Evolutionary conservation across 352 stramenopile genomes (phyloP).

Genomic region (Thalassiosira pacifica): DNA sequence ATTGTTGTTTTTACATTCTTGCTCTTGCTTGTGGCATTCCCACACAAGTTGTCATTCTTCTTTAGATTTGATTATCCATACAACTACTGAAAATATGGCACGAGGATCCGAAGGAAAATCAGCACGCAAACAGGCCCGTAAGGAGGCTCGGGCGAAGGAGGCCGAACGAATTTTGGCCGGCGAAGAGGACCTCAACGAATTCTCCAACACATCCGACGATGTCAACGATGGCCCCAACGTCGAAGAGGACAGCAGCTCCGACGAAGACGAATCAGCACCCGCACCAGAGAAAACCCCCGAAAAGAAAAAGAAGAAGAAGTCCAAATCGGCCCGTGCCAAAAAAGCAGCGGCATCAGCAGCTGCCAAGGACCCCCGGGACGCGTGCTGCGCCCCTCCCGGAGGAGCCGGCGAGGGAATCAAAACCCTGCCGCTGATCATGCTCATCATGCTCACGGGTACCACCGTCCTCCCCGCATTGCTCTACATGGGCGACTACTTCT

Average conservation of each 20-base stretch:
- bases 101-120: constrained; percentile 65
- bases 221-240: constrained; percentile 7
- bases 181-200: constrained; percentile 42
- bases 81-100: constrained; percentile 52
- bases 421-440: constrained; percentile 78
- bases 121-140: constrained; percentile 48
- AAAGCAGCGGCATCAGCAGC: constrained; percentile 27
- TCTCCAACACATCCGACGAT: constrained; percentile 30
- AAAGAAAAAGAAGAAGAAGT: constrained; percentile 52
- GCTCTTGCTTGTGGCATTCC: not conserved
- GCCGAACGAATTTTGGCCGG: constrained; percentile 49
- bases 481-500: constrained; percentile 78
- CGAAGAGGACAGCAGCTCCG: constrained; percentile 31
- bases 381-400: not conserved
- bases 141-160: constrained; percentile 57
- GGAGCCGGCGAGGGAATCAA: constrained; percentile 72
- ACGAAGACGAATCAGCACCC: not conserved
- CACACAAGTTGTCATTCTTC: too few relatives aligned
- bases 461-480: constrained; percentile 83
- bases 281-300: constrained; percentile 34
- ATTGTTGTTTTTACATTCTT: too few relatives aligned
- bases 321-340: constrained; percentile 54
- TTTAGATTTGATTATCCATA: too few relatives aligned
- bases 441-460: constrained; percentile 84
- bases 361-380: not conserved